Base-by-base conservation (phyloP, 176 grass and related monocot species). In the Bolboschoenus planiculmis region DNA sequence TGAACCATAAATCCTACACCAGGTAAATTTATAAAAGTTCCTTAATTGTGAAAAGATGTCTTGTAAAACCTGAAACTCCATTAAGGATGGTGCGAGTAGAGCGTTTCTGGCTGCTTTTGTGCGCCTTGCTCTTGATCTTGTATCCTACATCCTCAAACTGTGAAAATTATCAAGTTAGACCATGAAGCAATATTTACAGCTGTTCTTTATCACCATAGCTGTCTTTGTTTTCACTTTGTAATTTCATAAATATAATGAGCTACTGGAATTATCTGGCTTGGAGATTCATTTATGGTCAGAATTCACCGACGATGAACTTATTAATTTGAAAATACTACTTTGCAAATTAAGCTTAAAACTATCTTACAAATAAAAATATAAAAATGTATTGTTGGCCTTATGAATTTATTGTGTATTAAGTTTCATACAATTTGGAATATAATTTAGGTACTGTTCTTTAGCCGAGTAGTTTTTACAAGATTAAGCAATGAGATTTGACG, bases 61-160 rank as follows among this genome's bases (percentile, higher is more conserved):
- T 50, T 76, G 51, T 7, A 30, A 55, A 56, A 37, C 88, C 88
- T 15, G 80, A 83, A 35, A 90, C 50, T 11, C 88, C 84, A 20
- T 84, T 79, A 11, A 90, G 84, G 34, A 90, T 90, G 82, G 50
- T 80, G 23, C 71, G 23, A 58, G 48, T 87, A 43, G 26, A 87
- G 39, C 54, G 26, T 34, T 77, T 46, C 39, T 78, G 20, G 21
- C 37, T n/a, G 40, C 1, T 7, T 1, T 64, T 55, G 39, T 65
- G 48, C 26, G 5, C 55, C 37, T 68, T 79, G 31, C 47, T 65
- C 53, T 84, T 87, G 51, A 87, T 80, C 65, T 81, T 90, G 81
- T 87, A 90, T 50, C 56, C 54, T 48, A 90, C 88, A 27, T 87
- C 85, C 33, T 86, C 70, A 14, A 87, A 90, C 88, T 90, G 51